Evolutionary conservation across 139 green algal species (phyloP).

Genomic region (Chlorella sp.): DNA sequence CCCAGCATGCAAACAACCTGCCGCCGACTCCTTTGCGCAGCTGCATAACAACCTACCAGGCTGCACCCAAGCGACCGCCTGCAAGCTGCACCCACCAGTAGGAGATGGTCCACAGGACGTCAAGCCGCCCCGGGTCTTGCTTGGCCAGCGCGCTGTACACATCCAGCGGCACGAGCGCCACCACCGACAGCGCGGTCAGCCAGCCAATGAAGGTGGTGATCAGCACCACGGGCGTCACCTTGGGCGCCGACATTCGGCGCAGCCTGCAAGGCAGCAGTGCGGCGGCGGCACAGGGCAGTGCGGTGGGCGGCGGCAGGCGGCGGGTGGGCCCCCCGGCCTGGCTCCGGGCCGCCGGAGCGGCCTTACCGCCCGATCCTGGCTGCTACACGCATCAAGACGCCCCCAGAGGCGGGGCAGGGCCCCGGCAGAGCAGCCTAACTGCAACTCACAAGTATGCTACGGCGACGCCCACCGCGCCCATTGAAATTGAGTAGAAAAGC

Average conservation of each 20-base stretch:
- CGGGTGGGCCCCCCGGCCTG: too few species aligned
- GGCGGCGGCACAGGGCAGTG: neutral
- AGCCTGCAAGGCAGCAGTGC: neutral
- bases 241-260: conserved; percentile 63
- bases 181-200: conserved; percentile 85
- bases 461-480: conserved; percentile 11
- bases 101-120: conserved; percentile 72
- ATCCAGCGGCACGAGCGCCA: conserved; percentile 89
- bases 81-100: conserved; percentile 67
- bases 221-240: conserved; percentile 57
- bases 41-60: too few species aligned
- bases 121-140: conserved; percentile 41
- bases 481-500: conserved; percentile 47
- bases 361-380: too few species aligned
- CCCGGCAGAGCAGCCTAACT: neutral
- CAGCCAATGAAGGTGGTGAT: conserved; percentile 75
- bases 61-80: neutral
- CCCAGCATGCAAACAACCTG: neutral
- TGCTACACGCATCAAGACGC: too few species aligned
- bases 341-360: too few species aligned
- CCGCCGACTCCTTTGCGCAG: neutral
- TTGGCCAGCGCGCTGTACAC: conserved; percentile 68
- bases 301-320: neutral
- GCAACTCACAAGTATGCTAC: conserved; percentile 42
- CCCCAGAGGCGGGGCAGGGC: neutral